Conservation (phyloP, 2,329 filamentous ascomycete genomes). For the Hypoxylon sp. region DNA sequence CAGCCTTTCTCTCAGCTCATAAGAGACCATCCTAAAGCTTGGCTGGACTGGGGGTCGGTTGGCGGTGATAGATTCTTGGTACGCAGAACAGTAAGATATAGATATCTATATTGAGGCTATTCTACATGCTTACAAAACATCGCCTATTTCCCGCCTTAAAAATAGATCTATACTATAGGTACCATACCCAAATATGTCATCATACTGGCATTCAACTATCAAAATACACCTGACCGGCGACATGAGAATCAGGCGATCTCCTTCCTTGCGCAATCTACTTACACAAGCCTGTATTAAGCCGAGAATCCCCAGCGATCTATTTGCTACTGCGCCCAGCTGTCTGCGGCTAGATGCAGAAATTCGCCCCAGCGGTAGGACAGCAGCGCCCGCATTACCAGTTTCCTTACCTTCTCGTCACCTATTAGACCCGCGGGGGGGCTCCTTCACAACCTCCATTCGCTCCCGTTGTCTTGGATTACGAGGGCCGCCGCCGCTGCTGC, state of each 20-base stretch:
- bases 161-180: not conserved
- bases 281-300: conserved; percentile 23
- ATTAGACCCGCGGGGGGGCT: not conserved
- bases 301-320: conserved; percentile 20
- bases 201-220: conserved; percentile 1
- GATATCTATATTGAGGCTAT: not conserved
- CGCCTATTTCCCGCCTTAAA: not conserved
- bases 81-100: not conserved
- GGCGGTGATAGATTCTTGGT: not conserved
- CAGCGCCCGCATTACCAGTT: conserved; percentile 6
- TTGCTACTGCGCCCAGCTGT: conserved; percentile 31
- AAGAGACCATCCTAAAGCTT: not conserved
- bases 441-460: not conserved
- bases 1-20: not conserved
- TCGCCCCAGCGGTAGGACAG: conserved; percentile 4
- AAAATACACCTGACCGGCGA: not conserved
- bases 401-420: not conserved
- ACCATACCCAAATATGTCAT: conserved; percentile 13
- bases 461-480: not conserved
- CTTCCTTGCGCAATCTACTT: conserved; percentile 23
- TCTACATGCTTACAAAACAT: not conserved
- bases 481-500: too few species aligned
- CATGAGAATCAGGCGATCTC: conserved; percentile 30
- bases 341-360: conserved; percentile 38
- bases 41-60: not conserved